These are phyloP conservation scores for Nematodospora valgi DNA, from an alignment of 805 yeast genomes.

Conservation along the genomic window DNA sequence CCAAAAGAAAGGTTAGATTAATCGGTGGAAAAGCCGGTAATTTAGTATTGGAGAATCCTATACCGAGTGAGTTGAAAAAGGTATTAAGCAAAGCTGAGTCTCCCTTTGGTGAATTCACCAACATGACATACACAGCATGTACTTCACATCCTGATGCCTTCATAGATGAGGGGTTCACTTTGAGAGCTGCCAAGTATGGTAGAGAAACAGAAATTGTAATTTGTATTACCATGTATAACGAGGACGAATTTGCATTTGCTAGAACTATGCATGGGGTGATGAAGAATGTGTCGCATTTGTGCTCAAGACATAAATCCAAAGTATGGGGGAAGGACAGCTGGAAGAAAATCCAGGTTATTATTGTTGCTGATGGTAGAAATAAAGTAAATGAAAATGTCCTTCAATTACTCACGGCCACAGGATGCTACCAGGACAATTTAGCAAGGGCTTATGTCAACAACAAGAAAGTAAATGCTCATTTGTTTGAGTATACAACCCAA, in stretches of 20 bases:
- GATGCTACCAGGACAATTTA: conserved; percentile 95
- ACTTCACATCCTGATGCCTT: conserved; percentile 91
- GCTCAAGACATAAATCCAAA: conserved; percentile 74
- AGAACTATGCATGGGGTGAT: conserved; percentile 93
- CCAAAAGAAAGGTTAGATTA: conserved; percentile 70
- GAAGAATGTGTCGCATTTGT: conserved; percentile 84
- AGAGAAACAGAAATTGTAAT: conserved; percentile 90
- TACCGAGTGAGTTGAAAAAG: conserved; percentile 82
- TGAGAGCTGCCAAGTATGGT: conserved; percentile 80
- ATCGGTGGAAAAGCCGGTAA: conserved; percentile 65
- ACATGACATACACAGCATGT: conserved; percentile 97
- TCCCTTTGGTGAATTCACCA: conserved; percentile 82
- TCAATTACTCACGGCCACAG: conserved; percentile 89
- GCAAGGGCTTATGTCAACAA: conserved; percentile 93
- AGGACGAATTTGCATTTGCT: conserved; percentile 83
- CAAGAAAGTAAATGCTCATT: conserved; percentile 86
- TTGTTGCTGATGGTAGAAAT: conserved; percentile 92
- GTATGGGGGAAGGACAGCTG: conserved; percentile 97
- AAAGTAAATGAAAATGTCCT: conserved; percentile 82
- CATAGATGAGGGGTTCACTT: conserved; percentile 72
- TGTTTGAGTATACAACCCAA: conserved; percentile 95
- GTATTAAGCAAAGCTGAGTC: conserved; percentile 80
- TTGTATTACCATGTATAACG: conserved; percentile 97
- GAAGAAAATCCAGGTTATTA: conserved; percentile 91
- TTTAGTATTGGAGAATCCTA: conserved; percentile 87